Evolutionary conservation across 192 early-diverging fungal species (phyloP).

Genomic region (Thamnidium elegans): DNA sequence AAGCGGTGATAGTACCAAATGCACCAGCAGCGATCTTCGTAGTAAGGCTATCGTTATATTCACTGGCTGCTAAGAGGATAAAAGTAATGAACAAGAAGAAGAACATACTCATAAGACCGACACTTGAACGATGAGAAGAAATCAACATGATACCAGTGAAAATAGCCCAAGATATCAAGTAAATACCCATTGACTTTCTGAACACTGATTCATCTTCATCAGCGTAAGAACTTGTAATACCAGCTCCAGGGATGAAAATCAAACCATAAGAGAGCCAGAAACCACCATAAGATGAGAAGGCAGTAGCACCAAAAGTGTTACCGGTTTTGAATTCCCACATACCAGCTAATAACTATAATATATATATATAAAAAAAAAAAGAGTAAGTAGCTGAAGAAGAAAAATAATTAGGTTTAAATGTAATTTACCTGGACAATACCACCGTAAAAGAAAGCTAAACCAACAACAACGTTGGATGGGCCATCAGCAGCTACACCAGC

Average conservation of each 20-base stretch:
- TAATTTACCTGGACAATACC: slow-evolving; percentile 59
- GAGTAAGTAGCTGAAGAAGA: background rate
- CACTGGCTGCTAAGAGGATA: slow-evolving; percentile 62
- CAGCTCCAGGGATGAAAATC: slow-evolving; percentile 57
- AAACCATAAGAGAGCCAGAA: slow-evolving; percentile 66
- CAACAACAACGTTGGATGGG: slow-evolving; percentile 57
- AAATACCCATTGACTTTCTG: slow-evolving; percentile 56
- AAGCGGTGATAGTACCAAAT: slow-evolving; percentile 69
- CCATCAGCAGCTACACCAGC: slow-evolving; percentile 52
- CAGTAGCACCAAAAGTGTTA: slow-evolving; percentile 83
- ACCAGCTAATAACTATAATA: slow-evolving; percentile 58
- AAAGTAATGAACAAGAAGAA: slow-evolving; percentile 66
- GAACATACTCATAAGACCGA: slow-evolving; percentile 64
- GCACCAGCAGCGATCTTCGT: slow-evolving; percentile 65
- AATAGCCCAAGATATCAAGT: slow-evolving; percentile 64
- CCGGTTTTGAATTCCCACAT: slow-evolving; percentile 81
- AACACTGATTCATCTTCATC: slow-evolving; percentile 30
- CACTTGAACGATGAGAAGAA: slow-evolving; percentile 59
- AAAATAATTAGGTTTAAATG: background rate
- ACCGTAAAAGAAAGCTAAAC: slow-evolving; percentile 72
- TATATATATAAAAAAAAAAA: background rate
- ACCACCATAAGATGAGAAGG: slow-evolving; percentile 68
- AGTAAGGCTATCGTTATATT: slow-evolving; percentile 46
- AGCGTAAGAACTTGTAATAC: slow-evolving; percentile 41
- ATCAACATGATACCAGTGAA: slow-evolving; percentile 70